Evolutionary conservation across 371 early-diverging fungal genomes (phyloP).

Genomic region (Mucor plumbeus): DNA sequence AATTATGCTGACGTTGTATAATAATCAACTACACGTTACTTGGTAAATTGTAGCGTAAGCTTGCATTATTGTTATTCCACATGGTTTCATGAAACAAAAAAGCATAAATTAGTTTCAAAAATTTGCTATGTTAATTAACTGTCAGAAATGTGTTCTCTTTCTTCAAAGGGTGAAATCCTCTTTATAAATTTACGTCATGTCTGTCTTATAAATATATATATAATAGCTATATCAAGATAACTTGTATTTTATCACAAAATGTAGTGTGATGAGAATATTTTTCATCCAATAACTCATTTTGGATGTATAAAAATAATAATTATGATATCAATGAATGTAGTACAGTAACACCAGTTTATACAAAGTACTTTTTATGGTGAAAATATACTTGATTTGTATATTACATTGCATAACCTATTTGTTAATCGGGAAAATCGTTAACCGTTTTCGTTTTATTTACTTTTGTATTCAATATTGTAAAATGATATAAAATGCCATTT

Average conservation of each 20-base stretch:
- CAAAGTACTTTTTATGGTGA: constrained; percentile 9
- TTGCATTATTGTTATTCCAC: no score
- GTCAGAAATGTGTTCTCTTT: background rate
- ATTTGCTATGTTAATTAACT: background rate
- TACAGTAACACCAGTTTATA: background rate
- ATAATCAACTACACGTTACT: no score
- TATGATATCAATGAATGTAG: background rate
- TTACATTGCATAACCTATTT: background rate
- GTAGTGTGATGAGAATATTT: constrained; percentile 4
- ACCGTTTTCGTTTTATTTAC: background rate
- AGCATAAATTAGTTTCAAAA: background rate
- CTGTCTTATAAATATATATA: no score
- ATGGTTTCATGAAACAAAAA: no score
- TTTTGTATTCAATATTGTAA: background rate
- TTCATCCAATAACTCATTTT: background rate
- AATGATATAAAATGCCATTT: background rate
- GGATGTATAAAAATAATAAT: background rate
- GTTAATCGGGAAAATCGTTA: background rate
- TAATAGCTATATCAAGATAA: background rate
- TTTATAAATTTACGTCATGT: background rate
- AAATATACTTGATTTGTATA: constrained; percentile 11
- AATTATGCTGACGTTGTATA: background rate
- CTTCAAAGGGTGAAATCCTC: background rate
- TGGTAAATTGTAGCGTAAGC: no score
- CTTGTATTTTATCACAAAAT: background rate